Evolutionary conservation across 257 asterid species (phyloP).

Genomic region (Fraxinus quadrangulata): DNA sequence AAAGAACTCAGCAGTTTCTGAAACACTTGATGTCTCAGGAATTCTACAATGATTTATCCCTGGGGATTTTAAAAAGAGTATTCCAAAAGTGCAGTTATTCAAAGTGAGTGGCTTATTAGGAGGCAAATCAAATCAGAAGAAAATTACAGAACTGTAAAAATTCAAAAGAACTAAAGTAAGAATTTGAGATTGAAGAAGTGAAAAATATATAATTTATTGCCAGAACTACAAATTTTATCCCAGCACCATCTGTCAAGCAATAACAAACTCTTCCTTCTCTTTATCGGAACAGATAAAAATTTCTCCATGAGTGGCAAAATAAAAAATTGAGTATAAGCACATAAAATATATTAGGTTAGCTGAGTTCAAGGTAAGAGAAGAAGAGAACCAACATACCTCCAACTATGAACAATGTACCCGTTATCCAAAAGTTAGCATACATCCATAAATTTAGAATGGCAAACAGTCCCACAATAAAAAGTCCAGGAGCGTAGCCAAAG

Average conservation of each 20-base stretch:
- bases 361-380: background rate
- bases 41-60: slow-evolving; percentile 2
- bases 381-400: slow-evolving; percentile 73
- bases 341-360: background rate
- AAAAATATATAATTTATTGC: slow-evolving; percentile 16
- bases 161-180: slow-evolving; percentile 11
- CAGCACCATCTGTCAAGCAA: background rate
- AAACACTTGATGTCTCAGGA: background rate
- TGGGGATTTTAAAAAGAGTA: background rate
- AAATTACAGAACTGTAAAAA: background rate
- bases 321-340: slow-evolving; percentile 8
- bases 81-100: slow-evolving; percentile 9
- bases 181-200: slow-evolving; percentile 16
- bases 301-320: background rate
- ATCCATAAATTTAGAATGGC: slow-evolving; percentile 88
- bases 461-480: slow-evolving; percentile 90
- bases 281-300: background rate
- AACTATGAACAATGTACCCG: slow-evolving; percentile 84
- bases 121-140: slow-evolving; percentile 16
- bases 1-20: background rate
- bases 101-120: slow-evolving; percentile 9
- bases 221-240: background rate
- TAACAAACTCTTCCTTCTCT: background rate
- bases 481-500: slow-evolving; percentile 94
- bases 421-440: slow-evolving; percentile 98